Evolutionary conservation across 257 asterid species (phyloP), one percentile per base, ranked within the genome.

Genomic region (Petrea volubilis): DNA sequence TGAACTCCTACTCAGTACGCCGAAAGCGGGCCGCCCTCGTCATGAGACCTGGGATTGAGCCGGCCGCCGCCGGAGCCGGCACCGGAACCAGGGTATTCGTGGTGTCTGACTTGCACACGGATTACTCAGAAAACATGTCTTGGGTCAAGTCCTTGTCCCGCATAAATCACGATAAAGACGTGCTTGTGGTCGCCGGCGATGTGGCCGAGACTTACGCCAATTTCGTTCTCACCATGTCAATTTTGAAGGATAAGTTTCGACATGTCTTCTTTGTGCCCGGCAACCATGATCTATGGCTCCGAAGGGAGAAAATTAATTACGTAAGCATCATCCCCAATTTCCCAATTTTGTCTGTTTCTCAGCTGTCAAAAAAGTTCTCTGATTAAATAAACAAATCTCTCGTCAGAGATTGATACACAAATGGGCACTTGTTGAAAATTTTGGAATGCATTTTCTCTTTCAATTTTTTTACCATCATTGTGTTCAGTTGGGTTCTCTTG

Each of bases 201-300:
- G 98, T 90, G 68, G 90, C 98, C 24, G 98, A 92, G 90, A 92
- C 96, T 15, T 55, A 25, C 73, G 75, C 71, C 12, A 88, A 85
- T 72, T 92, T 92, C 80, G 36, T 77, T 18, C 57, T 64, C 27
- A 83, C 96, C 23, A 87, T 90, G 96, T 88, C 96, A 51, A 34
- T 84, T 63, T 76, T 92, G 86, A 90, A 79, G 85, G 91, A 86
- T 18, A 81, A 84, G 74, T 92, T 90, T 34, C 73, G 63, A 20
- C 96, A 71, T 7, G 96, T 92, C 18, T 88, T 90, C 83, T 92
- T 78, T 71, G 94, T 92, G 63, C 98, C 98, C 1, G 96, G 96
- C 6, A 92, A 92, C 74, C 96, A 92, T 55, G 98, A 92, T 77
- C 89, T 92, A 43, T 92, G 96, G 98, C 92, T 89, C 71, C 94